Base-by-base conservation (phyloP, 192 early-diverging fungal genomes). In the Umbelopsis ramanniana region DNA sequence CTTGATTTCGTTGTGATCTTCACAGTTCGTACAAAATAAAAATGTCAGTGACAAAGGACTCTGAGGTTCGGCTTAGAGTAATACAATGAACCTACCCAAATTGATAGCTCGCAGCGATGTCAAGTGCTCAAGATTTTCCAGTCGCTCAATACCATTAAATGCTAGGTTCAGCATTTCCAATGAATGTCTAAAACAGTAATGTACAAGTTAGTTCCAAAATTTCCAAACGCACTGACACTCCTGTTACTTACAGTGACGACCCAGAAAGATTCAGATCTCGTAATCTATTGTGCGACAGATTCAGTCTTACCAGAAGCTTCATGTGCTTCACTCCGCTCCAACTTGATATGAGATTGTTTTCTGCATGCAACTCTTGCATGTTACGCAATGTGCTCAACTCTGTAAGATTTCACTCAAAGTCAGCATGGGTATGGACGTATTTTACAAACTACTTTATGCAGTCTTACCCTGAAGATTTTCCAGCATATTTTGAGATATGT, bases 81-180 rank as follows among this genome's bases (percentile, higher is more conserved):
- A 22, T 76, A 57, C 3, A 4, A 47, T 23, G n/a, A 40, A 22
- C 68, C 66, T 79, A 79, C 83, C 77, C 9, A 85, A 71, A 38
- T 85, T 83, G 24, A 80, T 69, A 52, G 79, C 73, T 35, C 73
- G 73, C 22, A 85, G 75, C 5, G 74, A 74, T 29, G 40, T 40
- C 11, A 85, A 57, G 6, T 69, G 71, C 66, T 85, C 75, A 5
- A 82, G 52, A 15, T 70, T 71, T 14, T 85, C 79, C 21, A 85
- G 40, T 52, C 76, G 68, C 57, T 79, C 69, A 15, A 85, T 81
- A 17, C 75, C 72, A 69, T 85, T 85, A 54, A 76, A 53, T 3
- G 84, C 81, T 6, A 82, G 66, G 70, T 85, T 80, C 53, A 85
- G 54, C 24, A 66, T 78, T 60, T 85, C 84, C 15, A 85, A 67